Evolutionary conservation across 371 early-diverging fungal species (phyloP).

Genomic region (Rhizopus delemar): DNA sequence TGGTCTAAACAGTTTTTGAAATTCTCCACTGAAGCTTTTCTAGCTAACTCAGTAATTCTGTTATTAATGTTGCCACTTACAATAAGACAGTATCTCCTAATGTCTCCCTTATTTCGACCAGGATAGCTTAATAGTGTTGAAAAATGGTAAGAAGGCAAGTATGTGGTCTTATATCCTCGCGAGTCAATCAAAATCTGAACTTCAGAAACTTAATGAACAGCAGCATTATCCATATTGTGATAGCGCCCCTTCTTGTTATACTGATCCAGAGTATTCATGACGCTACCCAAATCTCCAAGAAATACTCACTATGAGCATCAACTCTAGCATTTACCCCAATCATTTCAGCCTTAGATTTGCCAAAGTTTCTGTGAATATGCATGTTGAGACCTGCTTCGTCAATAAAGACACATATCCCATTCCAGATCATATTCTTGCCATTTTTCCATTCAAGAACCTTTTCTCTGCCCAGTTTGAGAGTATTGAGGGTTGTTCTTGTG

Average conservation of each 20-base stretch:
- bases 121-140: conserved; percentile 16
- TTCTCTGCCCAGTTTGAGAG: conserved; percentile 4
- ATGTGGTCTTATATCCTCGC: conserved; percentile 16
- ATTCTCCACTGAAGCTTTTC: conserved; percentile 7
- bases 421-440: not conserved
- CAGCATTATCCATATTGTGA: conserved; percentile 15
- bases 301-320: conserved; percentile 18
- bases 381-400: conserved; percentile 19
- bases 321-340: conserved; percentile 13
- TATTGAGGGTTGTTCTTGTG: conserved; percentile 5
- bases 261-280: conserved; percentile 19
- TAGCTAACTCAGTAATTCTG: conserved; percentile 22
- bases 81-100: conserved; percentile 21
- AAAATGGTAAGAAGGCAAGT: conserved; percentile 2
- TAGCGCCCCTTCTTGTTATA: conserved; percentile 13
- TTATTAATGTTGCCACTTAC: conserved; percentile 13
- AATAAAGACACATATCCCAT: conserved; percentile 11
- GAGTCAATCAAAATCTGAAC: conserved; percentile 12
- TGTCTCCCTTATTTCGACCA: conserved; percentile 17
- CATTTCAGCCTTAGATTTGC: not conserved
- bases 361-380: conserved; percentile 8
- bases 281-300: conserved; percentile 4
- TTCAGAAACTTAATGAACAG: conserved; percentile 15
- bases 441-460: conserved; percentile 9
- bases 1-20: conserved; percentile 20